Conservation (phyloP, 192 early-diverging fungal species). For the Kickxella alabastrina region DNA sequence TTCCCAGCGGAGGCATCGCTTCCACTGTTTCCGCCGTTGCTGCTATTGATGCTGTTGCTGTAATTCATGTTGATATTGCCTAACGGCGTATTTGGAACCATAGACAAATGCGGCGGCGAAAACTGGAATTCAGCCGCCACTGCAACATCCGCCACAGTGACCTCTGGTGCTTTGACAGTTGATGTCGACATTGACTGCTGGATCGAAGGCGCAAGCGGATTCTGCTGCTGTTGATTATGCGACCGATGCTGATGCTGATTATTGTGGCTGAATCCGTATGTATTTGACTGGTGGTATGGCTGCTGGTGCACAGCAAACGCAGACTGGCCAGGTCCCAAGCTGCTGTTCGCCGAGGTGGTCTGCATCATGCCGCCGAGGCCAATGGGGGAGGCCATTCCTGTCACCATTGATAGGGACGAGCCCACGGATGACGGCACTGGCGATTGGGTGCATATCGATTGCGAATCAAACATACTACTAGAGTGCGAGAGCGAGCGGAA, state of each 20-base stretch:
- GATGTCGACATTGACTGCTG: conserved; percentile 2
- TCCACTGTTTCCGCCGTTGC: background rate
- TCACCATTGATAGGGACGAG: conserved; percentile 17
- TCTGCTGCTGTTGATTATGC: background rate
- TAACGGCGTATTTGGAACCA: background rate
- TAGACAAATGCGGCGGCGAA: conserved; percentile 24
- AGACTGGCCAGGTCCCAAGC: too few species aligned
- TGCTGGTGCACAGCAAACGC: too few species aligned
- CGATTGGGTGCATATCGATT: conserved; percentile 2
- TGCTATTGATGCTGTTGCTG: background rate
- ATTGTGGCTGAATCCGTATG: conserved; percentile 2
- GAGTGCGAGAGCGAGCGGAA: conserved; percentile 28
- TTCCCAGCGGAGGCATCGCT: background rate
- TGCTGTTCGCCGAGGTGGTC: background rate
- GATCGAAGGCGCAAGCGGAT: background rate
- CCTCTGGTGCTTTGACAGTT: background rate
- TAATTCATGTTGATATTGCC: too few species aligned
- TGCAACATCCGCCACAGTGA: background rate
- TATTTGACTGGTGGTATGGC: background rate
- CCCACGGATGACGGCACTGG: too few species aligned
- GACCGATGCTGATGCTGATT: conserved; percentile 15
- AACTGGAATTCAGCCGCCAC: conserved; percentile 39
- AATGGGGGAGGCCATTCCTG: conserved; percentile 9
- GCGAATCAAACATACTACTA: conserved; percentile 23
- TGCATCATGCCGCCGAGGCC: too few species aligned